phyloP scores from a whole-genome alignment of 495 filamentous ascomycete genomes.

The Recurvomyces mirabilis region DNA sequence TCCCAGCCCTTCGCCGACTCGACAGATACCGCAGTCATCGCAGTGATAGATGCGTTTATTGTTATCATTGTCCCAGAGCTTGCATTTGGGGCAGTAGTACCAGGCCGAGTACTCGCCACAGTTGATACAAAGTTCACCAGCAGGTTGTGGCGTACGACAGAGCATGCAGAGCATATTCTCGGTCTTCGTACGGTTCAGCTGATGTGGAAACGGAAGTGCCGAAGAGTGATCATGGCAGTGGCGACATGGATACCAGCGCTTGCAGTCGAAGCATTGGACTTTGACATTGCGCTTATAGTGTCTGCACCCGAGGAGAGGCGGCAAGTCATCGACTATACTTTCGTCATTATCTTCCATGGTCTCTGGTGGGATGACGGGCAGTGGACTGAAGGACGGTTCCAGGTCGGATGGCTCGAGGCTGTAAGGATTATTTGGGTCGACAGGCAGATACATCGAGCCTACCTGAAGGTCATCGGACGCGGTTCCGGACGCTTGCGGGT shows the following conservation, averaged over 20 bases:
- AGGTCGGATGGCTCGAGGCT: constrained; percentile 62
- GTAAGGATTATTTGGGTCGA: constrained; percentile 42
- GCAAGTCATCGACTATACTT: constrained; percentile 30
- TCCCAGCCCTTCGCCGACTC: constrained; percentile 79
- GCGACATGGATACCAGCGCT: constrained; percentile 87
- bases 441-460: constrained; percentile 8
- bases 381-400: constrained; percentile 54
- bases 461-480: constrained; percentile 3
- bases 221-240: constrained; percentile 87
- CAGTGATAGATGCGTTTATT: constrained; percentile 95
- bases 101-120: constrained; percentile 72
- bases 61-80: constrained; percentile 90
- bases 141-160: constrained; percentile 76
- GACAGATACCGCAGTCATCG: constrained; percentile 89
- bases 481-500: constrained; percentile 9
- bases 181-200: constrained; percentile 67
- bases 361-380: constrained; percentile 32
- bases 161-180: constrained; percentile 98
- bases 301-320: constrained; percentile 57
- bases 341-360: constrained; percentile 37
- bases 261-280: constrained; percentile 79
- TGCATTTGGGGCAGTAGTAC: constrained; percentile 92
- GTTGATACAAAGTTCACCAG: constrained; percentile 59
- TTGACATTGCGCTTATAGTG: constrained; percentile 97
- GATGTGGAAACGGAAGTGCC: constrained; percentile 46